Conservation (phyloP, 371 early-diverging fungal species). For the Circinella umbellata region DNA sequence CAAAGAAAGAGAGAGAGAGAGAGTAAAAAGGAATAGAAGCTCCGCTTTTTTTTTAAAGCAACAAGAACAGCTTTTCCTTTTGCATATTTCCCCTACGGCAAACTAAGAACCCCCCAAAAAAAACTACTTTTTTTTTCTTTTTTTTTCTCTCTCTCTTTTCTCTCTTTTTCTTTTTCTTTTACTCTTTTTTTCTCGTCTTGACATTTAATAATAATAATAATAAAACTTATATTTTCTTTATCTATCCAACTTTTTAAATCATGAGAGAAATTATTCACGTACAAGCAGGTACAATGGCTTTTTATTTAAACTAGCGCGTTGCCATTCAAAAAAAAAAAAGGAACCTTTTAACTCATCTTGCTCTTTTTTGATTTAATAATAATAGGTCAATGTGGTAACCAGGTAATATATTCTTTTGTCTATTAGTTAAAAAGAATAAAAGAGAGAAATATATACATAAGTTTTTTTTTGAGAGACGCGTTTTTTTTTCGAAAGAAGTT, state of each 20-base stretch:
- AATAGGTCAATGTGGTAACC: constrained; percentile 87
- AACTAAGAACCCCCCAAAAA: not conserved
- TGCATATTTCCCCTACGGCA: not conserved
- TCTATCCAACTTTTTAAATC: not conserved
- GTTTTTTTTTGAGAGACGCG: too few relatives aligned
- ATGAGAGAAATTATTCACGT: constrained; percentile 99
- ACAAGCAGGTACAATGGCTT: constrained; percentile 76
- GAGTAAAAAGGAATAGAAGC: too few relatives aligned
- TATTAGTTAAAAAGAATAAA: too few relatives aligned
- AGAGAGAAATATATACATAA: too few relatives aligned
- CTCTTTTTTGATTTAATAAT: constrained; percentile 1
- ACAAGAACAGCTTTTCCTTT: not conserved
- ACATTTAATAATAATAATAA: not conserved
- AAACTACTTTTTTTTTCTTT: not conserved
- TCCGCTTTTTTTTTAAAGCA: too few relatives aligned
- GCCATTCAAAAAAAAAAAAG: not conserved
- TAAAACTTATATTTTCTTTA: too few relatives aligned
- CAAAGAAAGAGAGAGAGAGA: too few relatives aligned
- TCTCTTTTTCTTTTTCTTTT: not conserved
- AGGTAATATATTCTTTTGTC: constrained; percentile 38
- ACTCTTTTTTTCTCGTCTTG: not conserved
- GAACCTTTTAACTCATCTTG: not conserved
- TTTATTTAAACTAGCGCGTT: not conserved
- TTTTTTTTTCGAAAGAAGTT: too few relatives aligned
- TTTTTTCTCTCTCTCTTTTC: not conserved